Conservation (phyloP, 2,329 filamentous ascomycete genomes). For the Tolypocladium endophyticum region DNA sequence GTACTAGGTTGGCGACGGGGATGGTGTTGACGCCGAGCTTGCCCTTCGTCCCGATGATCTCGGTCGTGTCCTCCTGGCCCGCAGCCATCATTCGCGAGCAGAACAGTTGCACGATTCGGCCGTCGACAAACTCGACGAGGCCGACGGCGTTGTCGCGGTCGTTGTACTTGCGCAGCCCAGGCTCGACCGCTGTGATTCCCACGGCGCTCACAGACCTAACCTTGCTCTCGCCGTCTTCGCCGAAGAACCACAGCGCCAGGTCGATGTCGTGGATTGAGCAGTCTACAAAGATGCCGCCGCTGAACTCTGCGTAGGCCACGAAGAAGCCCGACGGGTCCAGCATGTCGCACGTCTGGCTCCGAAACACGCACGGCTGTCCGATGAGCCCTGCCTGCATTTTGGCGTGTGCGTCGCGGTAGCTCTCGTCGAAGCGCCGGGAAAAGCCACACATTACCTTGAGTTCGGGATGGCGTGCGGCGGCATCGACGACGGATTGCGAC, state of each 20-base stretch:
- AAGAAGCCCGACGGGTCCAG: conserved; percentile 56
- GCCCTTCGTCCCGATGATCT: conserved; percentile 56
- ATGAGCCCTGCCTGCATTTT: conserved; percentile 44
- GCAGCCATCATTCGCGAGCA: conserved; percentile 56
- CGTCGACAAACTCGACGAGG: conserved; percentile 54
- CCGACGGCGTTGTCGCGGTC: conserved; percentile 29
- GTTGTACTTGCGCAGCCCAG: conserved; percentile 14
- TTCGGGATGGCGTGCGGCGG: conserved; percentile 40
- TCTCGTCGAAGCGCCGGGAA: conserved; percentile 42
- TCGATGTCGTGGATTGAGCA: conserved; percentile 57
- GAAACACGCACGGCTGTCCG: conserved; percentile 48
- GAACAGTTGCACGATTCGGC: conserved; percentile 55
- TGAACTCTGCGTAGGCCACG: conserved; percentile 53
- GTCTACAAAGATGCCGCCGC: conserved; percentile 61
- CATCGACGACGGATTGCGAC: conserved; percentile 47
- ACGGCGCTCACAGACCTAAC: conserved; percentile 16
- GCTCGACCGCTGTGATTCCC: conserved; percentile 17
- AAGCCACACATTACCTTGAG: conserved; percentile 46
- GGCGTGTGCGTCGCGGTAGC: conserved; percentile 48
- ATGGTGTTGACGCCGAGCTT: conserved; percentile 52
- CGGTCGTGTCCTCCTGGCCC: conserved; percentile 56
- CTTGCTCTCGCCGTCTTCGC: conserved; percentile 12
- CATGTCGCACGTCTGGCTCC: conserved; percentile 58
- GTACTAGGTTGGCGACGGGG: conserved; percentile 42
- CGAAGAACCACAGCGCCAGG: conserved; percentile 18